Evolutionary conservation across 306 rosid species (phyloP).

Genomic region (Cucumis melo): DNA sequence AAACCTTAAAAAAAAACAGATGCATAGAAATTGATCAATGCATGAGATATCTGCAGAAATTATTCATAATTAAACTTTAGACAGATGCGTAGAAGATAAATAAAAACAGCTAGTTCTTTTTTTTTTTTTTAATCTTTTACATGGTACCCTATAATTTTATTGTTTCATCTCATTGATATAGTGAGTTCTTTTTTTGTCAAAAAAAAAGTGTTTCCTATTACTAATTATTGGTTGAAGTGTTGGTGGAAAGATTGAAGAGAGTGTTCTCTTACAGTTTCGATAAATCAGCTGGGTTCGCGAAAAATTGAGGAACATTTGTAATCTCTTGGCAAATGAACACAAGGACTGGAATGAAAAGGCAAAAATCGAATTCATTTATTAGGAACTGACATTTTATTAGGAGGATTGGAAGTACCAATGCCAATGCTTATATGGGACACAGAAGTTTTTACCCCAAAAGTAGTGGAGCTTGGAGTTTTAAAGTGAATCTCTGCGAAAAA

Average conservation of each 20-base stretch:
- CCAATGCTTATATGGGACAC: neutral
- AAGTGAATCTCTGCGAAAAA: neutral
- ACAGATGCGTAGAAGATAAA: neutral
- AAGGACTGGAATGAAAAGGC: neutral
- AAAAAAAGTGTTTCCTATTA: neutral
- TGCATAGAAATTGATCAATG: too few relatives aligned
- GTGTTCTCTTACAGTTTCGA: neutral
- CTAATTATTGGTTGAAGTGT: neutral
- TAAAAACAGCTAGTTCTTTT: neutral
- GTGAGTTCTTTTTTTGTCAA: neutral
- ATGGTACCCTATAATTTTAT: neutral
- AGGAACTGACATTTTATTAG: neutral
- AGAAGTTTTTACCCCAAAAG: neutral
- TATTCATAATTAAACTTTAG: neutral
- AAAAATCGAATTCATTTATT: neutral
- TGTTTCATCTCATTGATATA: neutral
- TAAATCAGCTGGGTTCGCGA: too few relatives aligned
- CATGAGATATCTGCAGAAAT: neutral
- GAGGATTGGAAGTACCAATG: neutral
- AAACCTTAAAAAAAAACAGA: neutral
- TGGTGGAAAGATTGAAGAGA: neutral
- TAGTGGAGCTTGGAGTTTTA: neutral
- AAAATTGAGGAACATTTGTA: neutral
- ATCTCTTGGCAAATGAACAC: neutral
- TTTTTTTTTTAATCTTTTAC: neutral